phyloP scores from a whole-genome alignment of 352 stramenopile genomes.

The Phytophthora lateralis region DNA sequence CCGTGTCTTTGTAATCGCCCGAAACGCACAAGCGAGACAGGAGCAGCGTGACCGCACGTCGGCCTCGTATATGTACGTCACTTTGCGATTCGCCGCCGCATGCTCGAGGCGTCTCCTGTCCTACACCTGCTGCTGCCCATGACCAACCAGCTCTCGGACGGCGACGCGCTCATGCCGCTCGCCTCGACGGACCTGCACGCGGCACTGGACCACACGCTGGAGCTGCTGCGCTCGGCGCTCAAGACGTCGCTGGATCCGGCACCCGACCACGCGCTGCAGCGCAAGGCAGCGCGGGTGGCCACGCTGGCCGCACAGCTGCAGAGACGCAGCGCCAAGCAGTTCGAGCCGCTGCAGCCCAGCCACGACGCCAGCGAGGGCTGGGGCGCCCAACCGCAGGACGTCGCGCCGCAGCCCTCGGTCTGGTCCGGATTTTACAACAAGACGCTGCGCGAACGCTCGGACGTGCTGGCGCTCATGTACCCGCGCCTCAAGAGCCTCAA shows the following conservation, averaged over 20 bases:
- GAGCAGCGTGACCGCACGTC: too few relatives aligned
- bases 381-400: constrained; percentile 18
- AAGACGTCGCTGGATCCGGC: constrained; percentile 26
- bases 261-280: constrained; percentile 18
- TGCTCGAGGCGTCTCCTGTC: constrained; percentile 7
- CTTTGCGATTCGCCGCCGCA: constrained; percentile 24
- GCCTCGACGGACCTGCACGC: constrained; percentile 17
- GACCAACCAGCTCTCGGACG: constrained; percentile 33
- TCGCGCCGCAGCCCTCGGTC: constrained; percentile 64
- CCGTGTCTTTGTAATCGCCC: background rate
- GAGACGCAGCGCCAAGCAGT: constrained; percentile 42
- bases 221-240: constrained; percentile 29
- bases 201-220: constrained; percentile 42
- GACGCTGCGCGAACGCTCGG: constrained; percentile 79
- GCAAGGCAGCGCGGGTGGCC: constrained; percentile 25
- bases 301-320: constrained; percentile 35
- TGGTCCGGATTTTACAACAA: constrained; percentile 92
- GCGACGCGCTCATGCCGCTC: constrained; percentile 24
- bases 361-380: constrained; percentile 43
- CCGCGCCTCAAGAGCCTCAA: constrained; percentile 61
- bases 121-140: constrained; percentile 11
- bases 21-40: too few relatives aligned
- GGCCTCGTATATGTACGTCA: constrained; percentile 9
- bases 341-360: constrained; percentile 53
- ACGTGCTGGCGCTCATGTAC: constrained; percentile 89